phyloP scores from a whole-genome alignment of 1,284 basidiomycete species.

The Cryptococcus sp. region DNA sequence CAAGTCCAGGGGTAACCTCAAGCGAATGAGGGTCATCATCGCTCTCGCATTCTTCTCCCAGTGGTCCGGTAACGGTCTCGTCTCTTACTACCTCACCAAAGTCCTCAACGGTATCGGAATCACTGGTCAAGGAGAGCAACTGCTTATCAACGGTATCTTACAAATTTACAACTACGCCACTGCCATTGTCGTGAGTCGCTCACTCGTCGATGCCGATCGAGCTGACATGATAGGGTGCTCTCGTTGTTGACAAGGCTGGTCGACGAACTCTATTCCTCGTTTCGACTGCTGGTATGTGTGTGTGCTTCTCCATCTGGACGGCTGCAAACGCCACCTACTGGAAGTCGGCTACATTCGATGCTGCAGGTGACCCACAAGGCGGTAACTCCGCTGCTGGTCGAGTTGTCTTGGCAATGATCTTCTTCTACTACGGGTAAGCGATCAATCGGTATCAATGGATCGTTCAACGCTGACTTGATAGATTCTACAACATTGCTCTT shows the following conservation, averaged over 20 bases:
- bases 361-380: slow-evolving; percentile 5
- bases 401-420: slow-evolving; percentile 12
- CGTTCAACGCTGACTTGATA: slow-evolving; percentile 3
- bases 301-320: slow-evolving; percentile 64
- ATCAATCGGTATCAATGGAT: slow-evolving; percentile 8
- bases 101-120: slow-evolving; percentile 53
- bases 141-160: slow-evolving; percentile 66
- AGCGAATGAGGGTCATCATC: slow-evolving; percentile 30
- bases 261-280: slow-evolving; percentile 49
- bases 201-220: too few species aligned
- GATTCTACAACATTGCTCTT: slow-evolving; percentile 8
- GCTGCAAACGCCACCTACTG: slow-evolving; percentile 61
- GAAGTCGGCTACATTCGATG: slow-evolving; percentile 36
- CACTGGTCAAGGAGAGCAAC: slow-evolving; percentile 8
- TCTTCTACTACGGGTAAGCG: slow-evolving; percentile 10
- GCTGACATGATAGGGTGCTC: slow-evolving; percentile 17
- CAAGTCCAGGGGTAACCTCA: slow-evolving; percentile 15
- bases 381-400: slow-evolving; percentile 21
- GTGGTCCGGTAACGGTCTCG: slow-evolving; percentile 56
- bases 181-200: slow-evolving; percentile 23
- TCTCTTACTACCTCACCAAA: slow-evolving; percentile 63
- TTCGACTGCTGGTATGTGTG: slow-evolving; percentile 61
- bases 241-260: slow-evolving; percentile 41
- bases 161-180: slow-evolving; percentile 35
- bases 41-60: slow-evolving; percentile 38